Evolutionary conservation across 2,329 filamentous ascomycete genomes (phyloP), one percentile per base, ranked within the genome.

Genomic region (Colletotrichum sublineola): DNA sequence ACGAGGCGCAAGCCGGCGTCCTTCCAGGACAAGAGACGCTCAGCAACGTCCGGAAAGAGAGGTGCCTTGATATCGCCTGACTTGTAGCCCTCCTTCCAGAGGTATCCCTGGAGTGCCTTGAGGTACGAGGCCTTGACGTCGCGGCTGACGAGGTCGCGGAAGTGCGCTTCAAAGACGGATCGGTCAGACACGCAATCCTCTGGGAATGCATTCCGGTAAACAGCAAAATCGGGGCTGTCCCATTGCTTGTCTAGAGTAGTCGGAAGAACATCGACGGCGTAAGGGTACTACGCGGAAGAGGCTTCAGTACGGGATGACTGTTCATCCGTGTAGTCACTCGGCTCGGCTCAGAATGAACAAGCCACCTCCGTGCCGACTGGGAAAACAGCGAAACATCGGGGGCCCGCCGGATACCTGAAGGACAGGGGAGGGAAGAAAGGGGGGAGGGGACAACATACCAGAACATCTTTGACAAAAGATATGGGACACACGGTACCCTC

Each of bases 401-500:
- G 73, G 63, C 60, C 63, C 46, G 55, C 42, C 74, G 56, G 67
- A 63, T 67, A 63, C 29, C 73, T 69, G 67, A 69, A 73, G 66
- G 67, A 65, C 58, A 15, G 53, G 63, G 62, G 56, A 74, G 71
- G 69, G 60, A 67, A 73, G 73, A 62, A 57, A 57, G 74, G 65
- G 71, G 5, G 33, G 31, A 31, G 64, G 74, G 74, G 63, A 60
- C 68, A 75, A 84, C 92, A 89, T 90, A 95, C 93, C 84, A 95
- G 85, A 75, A 93, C 90, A 81, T 95, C 92, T 84, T 94, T 94
- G 82, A 95, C 93, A 82, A 95, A 95, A 77, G 92, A 94, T 80
- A 95, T 94, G 77, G 92, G 92, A 81, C 93, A 95, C 75, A 95
- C 91, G 62, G 93, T 95, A 74, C 93, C 93, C 87, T 95, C 93